Evolutionary conservation across 2,329 filamentous ascomycete species (phyloP).

Genomic region (Cladobotryum mycophilum): DNA sequence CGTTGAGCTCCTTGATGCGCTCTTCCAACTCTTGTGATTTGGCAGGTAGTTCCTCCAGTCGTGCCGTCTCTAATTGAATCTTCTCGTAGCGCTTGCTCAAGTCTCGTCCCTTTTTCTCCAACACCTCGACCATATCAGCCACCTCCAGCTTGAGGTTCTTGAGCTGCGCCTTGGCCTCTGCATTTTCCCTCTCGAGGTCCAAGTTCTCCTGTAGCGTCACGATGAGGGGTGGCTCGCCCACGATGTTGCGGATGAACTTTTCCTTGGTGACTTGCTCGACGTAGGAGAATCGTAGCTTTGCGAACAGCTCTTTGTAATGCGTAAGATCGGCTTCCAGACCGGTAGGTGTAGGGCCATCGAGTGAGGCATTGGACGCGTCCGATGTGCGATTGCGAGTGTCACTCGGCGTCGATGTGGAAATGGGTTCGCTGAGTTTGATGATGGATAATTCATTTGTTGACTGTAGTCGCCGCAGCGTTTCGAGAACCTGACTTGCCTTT

Average conservation of each 20-base stretch:
- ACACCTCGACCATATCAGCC: conserved; percentile 61
- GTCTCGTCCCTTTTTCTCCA: conserved; percentile 59
- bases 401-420: conserved; percentile 46
- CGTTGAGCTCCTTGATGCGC: conserved; percentile 40
- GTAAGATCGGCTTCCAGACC: conserved; percentile 75
- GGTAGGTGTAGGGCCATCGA: conserved; percentile 64
- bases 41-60: conserved; percentile 45
- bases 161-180: conserved; percentile 66
- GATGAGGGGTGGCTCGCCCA: conserved; percentile 81
- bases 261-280: conserved; percentile 98
- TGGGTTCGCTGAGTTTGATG: conserved; percentile 68
- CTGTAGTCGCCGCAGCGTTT: conserved; percentile 48
- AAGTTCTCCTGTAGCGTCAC: conserved; percentile 78
- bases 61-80: conserved; percentile 42
- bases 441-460: conserved; percentile 61
- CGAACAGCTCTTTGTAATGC: conserved; percentile 93
- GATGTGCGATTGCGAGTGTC: conserved; percentile 53
- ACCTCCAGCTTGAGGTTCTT: conserved; percentile 78
- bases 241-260: conserved; percentile 89
- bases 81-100: conserved; percentile 49
- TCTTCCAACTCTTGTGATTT: conserved; percentile 44
- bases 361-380: conserved; percentile 60
- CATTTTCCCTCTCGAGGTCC: conserved; percentile 62
- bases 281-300: conserved; percentile 93
- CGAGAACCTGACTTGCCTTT: conserved; percentile 37